Conservation (phyloP, 192 early-diverging fungal species). For the Coemansia pectinata region DNA sequence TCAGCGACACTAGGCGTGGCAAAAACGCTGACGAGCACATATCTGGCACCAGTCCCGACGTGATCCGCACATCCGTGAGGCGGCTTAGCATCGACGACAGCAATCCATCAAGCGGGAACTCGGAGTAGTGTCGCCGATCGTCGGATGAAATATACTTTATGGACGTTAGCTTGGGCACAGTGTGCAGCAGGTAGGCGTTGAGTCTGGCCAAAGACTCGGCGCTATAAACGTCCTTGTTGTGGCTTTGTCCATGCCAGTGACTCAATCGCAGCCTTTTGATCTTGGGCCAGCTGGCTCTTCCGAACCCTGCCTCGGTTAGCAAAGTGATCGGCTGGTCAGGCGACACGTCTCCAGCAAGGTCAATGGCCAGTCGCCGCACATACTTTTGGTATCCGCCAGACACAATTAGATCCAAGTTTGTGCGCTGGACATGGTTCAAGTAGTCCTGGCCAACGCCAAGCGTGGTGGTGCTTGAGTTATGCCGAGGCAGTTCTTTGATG, state of each 20-base stretch:
- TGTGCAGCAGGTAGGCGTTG: constrained; percentile 37
- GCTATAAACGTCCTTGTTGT: neutral
- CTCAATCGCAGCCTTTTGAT: constrained; percentile 21
- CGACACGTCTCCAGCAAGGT: constrained; percentile 28
- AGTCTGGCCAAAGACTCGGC: constrained; percentile 28
- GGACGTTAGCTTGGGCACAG: constrained; percentile 29
- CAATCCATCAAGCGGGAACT: constrained; percentile 42
- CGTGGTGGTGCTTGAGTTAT: neutral
- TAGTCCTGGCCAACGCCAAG: neutral
- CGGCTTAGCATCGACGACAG: constrained; percentile 31
- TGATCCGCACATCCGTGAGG: constrained; percentile 11
- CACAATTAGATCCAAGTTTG: constrained; percentile 33
- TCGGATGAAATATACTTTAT: constrained; percentile 27
- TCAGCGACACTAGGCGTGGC: constrained; percentile 28
- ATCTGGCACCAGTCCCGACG: constrained; percentile 28
- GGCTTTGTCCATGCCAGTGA: constrained; percentile 25
- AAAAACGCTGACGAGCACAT: constrained; percentile 36
- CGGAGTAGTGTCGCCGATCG: constrained; percentile 27
- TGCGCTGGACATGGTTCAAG: neutral
- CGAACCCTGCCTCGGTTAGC: constrained; percentile 26
- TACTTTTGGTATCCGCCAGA: constrained; percentile 15
- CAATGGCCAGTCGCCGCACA: constrained; percentile 27
- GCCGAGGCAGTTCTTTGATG: constrained; percentile 11
- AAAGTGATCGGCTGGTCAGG: constrained; percentile 17
- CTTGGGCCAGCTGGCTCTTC: constrained; percentile 7